Conservation (phyloP, 1,284 basidiomycete genomes). For the Tilletia horrida region DNA sequence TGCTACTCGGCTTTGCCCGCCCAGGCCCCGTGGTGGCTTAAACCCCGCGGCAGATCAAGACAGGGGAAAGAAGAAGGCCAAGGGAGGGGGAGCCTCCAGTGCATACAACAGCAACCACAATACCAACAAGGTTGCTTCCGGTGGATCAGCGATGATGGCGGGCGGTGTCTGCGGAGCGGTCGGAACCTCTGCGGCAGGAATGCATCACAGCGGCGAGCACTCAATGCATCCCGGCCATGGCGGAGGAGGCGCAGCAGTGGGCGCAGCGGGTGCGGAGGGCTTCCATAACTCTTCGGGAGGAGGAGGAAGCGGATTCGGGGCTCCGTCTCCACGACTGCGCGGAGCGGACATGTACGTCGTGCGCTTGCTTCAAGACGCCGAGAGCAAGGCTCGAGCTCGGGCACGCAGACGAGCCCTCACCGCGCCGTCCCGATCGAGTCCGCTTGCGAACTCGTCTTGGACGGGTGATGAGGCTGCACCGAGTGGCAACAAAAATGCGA, state of each 20-base stretch:
- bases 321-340: conserved; percentile 21
- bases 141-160: not conserved
- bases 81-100: conserved; percentile 18
- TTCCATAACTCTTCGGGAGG: not conserved
- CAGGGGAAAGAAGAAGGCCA: conserved; percentile 29
- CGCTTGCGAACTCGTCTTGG: not conserved
- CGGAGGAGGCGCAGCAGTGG: not conserved
- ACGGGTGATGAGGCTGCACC: not conserved
- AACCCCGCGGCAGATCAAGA: conserved; percentile 31
- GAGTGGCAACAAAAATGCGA: not conserved
- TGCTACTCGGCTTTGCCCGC: conserved; percentile 22
- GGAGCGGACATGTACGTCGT: conserved; percentile 32
- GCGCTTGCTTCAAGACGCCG: conserved; percentile 27
- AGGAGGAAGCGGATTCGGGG: conserved; percentile 4
- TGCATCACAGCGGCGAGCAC: not conserved
- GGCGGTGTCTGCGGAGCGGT: not conserved
- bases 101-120: conserved; percentile 24
- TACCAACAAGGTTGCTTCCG: conserved; percentile 6
- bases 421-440: not conserved
- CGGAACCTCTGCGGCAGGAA: not conserved
- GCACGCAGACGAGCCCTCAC: conserved; percentile 23
- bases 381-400: conserved; percentile 28
- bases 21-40: conserved; percentile 31
- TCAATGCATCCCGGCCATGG: not conserved
- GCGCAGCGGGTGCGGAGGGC: too few relatives aligned